Base-by-base conservation (phyloP, 1,284 basidiomycete species). In the Ustilago xerochloae region DNA sequence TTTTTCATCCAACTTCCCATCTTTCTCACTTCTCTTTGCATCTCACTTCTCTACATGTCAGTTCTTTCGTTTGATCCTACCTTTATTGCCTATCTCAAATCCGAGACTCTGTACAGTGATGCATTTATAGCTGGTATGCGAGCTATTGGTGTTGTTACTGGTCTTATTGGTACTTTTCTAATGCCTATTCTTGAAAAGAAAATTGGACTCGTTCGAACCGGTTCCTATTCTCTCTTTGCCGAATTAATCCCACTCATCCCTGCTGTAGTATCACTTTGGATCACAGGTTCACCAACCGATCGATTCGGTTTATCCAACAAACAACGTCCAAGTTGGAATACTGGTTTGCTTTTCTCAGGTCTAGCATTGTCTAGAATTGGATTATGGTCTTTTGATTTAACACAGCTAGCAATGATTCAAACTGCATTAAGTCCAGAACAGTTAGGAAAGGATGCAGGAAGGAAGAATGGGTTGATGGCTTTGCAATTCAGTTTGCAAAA, bases 121-220 rank as follows among this genome's bases (percentile, higher is more conserved):
- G 84, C 87, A 0, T 88, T 89, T 74, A 85, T 89, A 18, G 88
- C 88, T 0, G 88, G 87, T 0, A 88, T 89, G 87, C 84, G 89
- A 5, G 88, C 85, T 4, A 67, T 87, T 2, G 87, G 87, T 62
- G 85, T 87, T 10, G 78, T 86, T 1, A 86, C 86, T 4, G 87
- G 88, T 1, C 82, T 89, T 1, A 54, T 85, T 0, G 88, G 88
- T 0, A 89, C 88, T 0, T 66, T 87, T 20, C 52, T 86, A 6
- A 85, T 87, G 78, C 87, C 88, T 0, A 61, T 86, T 4, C 78
- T 88, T 52, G 85, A 86, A 45, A 74, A 65, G 4, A 86, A 74
- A 61, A 75, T 89, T 16, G 88, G 88, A 0, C 83, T 87, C n/a
- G 85, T 87, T 4, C 84, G 87, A 20, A 85, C 87, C 0, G 87